Evolutionary conservation across 192 early-diverging fungal genomes (phyloP).

Genomic region (Coemansia sp.): DNA sequence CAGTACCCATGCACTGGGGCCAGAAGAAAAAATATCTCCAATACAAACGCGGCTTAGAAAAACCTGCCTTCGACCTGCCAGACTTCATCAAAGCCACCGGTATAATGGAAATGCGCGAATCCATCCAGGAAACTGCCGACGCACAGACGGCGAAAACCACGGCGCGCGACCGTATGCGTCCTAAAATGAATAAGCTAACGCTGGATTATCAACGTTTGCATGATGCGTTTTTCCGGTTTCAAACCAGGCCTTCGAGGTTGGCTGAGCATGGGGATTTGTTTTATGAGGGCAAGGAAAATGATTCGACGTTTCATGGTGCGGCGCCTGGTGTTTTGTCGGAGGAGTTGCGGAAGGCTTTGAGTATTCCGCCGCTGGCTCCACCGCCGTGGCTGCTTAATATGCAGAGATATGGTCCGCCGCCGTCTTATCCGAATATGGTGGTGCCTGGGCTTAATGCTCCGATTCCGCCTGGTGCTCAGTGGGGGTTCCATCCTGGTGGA

Average conservation of each 20-base stretch:
- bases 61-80: slow-evolving; percentile 91
- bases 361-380: slow-evolving; percentile 88
- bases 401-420: slow-evolving; percentile 96
- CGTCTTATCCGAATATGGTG: slow-evolving; percentile 87
- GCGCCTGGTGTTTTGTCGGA: slow-evolving; percentile 84
- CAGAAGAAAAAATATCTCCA: slow-evolving; percentile 97
- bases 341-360: slow-evolving; percentile 83
- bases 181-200: slow-evolving; percentile 95
- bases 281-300: slow-evolving; percentile 97
- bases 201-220: slow-evolving; percentile 98
- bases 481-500: slow-evolving; percentile 98
- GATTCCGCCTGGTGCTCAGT: slow-evolving; percentile 95
- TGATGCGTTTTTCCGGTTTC: slow-evolving; percentile 96
- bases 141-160: slow-evolving; percentile 77
- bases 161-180: slow-evolving; percentile 82
- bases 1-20: slow-evolving; percentile 93
- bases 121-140: slow-evolving; percentile 87
- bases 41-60: slow-evolving; percentile 95
- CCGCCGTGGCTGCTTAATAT: slow-evolving; percentile 98
- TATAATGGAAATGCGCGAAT: slow-evolving; percentile 93
- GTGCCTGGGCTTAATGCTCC: slow-evolving; percentile 95
- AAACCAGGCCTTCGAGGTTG: slow-evolving; percentile 66
- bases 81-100: slow-evolving; percentile 98
- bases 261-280: slow-evolving; percentile 61
- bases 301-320: slow-evolving; percentile 77